A percentile compares a stretch with the other conserved stretches of the same genome.
These are phyloP conservation scores for Lasiodiplodia sp. DNA, from an alignment of 2,329 filamentous ascomycete species.

Conservation along the genomic window DNA sequence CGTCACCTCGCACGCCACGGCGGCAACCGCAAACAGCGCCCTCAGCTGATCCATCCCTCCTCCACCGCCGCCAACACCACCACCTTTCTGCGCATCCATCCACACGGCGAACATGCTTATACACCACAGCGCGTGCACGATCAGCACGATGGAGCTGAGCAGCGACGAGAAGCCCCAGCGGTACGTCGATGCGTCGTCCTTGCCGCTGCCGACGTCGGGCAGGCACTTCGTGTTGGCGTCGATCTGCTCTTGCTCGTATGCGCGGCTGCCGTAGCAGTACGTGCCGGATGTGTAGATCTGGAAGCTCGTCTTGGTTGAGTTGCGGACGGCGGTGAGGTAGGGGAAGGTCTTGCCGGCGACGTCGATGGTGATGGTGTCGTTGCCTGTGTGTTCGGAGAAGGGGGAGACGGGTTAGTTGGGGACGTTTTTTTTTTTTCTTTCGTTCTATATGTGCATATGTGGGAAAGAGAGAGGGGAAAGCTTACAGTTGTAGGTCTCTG, in stretches of 20 bases:
- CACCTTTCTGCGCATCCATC: conserved; percentile 42
- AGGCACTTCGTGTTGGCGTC: conserved; percentile 36
- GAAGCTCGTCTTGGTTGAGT: background rate
- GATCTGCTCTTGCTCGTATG: conserved; percentile 6
- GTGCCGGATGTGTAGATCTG: conserved; percentile 31
- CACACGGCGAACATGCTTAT: conserved; percentile 45
- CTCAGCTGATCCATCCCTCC: conserved; percentile 43
- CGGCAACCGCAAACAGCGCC: conserved; percentile 40
- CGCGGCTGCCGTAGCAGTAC: background rate
- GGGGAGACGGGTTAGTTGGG: background rate
- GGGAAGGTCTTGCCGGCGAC: background rate
- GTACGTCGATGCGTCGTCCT: conserved; percentile 34
- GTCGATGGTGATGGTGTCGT: conserved; percentile 31
- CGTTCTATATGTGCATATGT: background rate
- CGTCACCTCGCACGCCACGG: conserved; percentile 37
- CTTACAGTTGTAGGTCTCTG: background rate
- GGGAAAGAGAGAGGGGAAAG: background rate
- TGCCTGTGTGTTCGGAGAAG: conserved; percentile 6
- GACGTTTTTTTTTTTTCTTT: no score
- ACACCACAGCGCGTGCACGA: conserved; percentile 41
- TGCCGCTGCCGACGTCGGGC: conserved; percentile 35
- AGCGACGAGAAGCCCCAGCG: conserved; percentile 48
- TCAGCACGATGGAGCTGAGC: conserved; percentile 41
- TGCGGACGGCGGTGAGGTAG: background rate
- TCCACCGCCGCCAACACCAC: conserved; percentile 33